These are phyloP conservation scores for Ustilago nuda DNA, from an alignment of 1,284 basidiomycete genomes.

Conservation along the genomic window DNA sequence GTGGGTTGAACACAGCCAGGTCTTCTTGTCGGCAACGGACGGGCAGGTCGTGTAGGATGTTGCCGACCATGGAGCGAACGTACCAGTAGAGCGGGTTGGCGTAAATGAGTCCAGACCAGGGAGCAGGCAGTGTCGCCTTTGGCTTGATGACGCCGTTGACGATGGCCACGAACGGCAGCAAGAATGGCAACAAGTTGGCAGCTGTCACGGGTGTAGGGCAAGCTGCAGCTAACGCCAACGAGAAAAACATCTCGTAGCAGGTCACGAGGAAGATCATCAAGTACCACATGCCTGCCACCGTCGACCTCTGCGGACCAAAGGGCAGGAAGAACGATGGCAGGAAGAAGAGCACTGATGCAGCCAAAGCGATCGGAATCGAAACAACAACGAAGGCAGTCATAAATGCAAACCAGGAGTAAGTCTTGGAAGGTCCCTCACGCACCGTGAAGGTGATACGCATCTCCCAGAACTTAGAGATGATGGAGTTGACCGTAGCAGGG, in stretches of 20 bases:
- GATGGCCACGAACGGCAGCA: conserved; percentile 69
- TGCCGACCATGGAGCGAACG: conserved; percentile 58
- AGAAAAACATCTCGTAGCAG: conserved; percentile 61
- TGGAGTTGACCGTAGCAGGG: conserved; percentile 56
- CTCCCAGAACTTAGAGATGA: conserved; percentile 60
- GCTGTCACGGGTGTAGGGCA: conserved; percentile 64
- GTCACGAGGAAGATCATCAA: conserved; percentile 58
- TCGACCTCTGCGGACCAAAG: conserved; percentile 46
- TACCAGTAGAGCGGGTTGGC: conserved; percentile 63
- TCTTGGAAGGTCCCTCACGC: conserved; percentile 54
- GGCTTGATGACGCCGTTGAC: conserved; percentile 68
- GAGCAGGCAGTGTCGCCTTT: conserved; percentile 49
- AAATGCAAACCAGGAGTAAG: conserved; percentile 57
- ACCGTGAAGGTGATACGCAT: conserved; percentile 56
- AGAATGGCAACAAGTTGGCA: conserved; percentile 64
- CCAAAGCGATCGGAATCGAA: conserved; percentile 56
- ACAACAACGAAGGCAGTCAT: conserved; percentile 54
- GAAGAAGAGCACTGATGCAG: conserved; percentile 65
- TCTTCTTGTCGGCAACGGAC: conserved; percentile 57
- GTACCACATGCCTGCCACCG: conserved; percentile 60
- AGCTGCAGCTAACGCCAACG: conserved; percentile 60
- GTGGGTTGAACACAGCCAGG: conserved; percentile 55
- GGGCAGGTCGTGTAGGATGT: conserved; percentile 55
- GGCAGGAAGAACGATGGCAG: conserved; percentile 63
- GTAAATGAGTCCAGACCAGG: conserved; percentile 58